Conservation (phyloP, 768 basidiomycete genomes). For the Psilocybe azurescens region DNA sequence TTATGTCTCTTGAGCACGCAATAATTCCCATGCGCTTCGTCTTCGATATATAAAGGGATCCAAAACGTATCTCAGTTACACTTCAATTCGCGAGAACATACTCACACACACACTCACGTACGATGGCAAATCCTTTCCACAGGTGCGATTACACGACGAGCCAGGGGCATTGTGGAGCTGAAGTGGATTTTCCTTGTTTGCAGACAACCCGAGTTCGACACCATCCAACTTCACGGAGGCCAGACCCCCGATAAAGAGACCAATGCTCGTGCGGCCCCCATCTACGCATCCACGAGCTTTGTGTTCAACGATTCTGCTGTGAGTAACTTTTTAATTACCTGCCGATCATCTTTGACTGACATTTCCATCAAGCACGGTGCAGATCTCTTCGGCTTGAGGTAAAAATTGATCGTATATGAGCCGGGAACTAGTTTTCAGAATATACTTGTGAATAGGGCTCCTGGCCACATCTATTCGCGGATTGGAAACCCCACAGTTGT, state of each 20-base stretch:
- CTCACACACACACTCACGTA: slow-evolving; percentile 10
- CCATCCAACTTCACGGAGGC: slow-evolving; percentile 81
- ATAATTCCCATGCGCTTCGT: slow-evolving; percentile 18
- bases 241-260: slow-evolving; percentile 67
- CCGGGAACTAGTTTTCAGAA: neutral
- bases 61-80: neutral
- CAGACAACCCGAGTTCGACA: slow-evolving; percentile 77
- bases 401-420: neutral
- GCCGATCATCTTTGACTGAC: neutral
- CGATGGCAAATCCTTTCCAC: slow-evolving; percentile 43
- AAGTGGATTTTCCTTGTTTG: neutral
- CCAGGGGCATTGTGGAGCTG: neutral
- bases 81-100: slow-evolving; percentile 3
- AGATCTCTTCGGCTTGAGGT: slow-evolving; percentile 71
- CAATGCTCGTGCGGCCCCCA: slow-evolving; percentile 78
- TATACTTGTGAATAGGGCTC: slow-evolving; percentile 38
- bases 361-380: slow-evolving; percentile 60
- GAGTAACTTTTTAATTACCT: slow-evolving; percentile 20
- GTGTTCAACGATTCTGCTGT: slow-evolving; percentile 76
- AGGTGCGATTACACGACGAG: slow-evolving; percentile 28
- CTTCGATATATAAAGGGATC: slow-evolving; percentile 17
- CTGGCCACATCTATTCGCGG: slow-evolving; percentile 70
- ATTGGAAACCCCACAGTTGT: slow-evolving; percentile 74
- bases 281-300: slow-evolving; percentile 76
- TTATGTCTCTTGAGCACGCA: slow-evolving; percentile 26